A percentile compares a stretch with the other conserved stretches of the same genome.
phyloP scores from a whole-genome alignment of 768 basidiomycete genomes.

The Xerocomellus amylosporus region DNA sequence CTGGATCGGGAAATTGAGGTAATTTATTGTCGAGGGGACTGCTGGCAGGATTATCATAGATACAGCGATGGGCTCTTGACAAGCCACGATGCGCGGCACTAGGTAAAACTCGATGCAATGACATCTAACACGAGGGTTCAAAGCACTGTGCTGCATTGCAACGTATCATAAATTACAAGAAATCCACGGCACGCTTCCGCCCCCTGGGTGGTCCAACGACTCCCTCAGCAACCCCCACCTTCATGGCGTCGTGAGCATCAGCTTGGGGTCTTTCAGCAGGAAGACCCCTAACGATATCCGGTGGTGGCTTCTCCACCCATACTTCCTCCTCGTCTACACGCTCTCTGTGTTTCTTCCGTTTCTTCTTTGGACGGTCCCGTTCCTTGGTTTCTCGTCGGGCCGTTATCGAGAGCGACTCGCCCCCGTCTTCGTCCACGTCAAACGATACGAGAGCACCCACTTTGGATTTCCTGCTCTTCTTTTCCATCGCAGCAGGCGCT shows the following conservation, averaged over 20 bases:
- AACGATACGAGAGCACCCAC: constrained; percentile 64
- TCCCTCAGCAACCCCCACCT: constrained; percentile 16
- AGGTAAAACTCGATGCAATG: not conserved
- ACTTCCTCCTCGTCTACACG: constrained; percentile 49
- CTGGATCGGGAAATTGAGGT: not conserved
- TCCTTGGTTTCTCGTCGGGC: constrained; percentile 35
- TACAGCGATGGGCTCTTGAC: not conserved
- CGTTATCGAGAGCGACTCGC: constrained; percentile 32
- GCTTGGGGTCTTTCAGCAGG: constrained; percentile 5
- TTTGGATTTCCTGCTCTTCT: constrained; percentile 48
- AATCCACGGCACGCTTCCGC: constrained; percentile 73
- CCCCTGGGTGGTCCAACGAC: constrained; percentile 35
- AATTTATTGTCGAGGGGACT: not conserved
- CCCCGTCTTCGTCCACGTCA: constrained; percentile 65
- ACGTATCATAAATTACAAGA: constrained; percentile 46
- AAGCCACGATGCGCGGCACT: not conserved
- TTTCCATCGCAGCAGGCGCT: constrained; percentile 44
- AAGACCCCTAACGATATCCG: constrained; percentile 46
- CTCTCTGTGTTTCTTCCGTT: constrained; percentile 38
- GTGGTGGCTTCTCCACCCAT: constrained; percentile 67
- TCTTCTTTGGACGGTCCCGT: constrained; percentile 40
- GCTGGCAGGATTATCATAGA: not conserved
- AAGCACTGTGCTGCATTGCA: not conserved
- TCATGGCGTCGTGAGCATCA: constrained; percentile 7
- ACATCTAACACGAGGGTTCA: not conserved